Percentiles rank a stretch among this genome's conserved stretches.
phyloP scores from a whole-genome alignment of 2,329 filamentous ascomycete genomes.

The Arthrobotrys conoides region DNA sequence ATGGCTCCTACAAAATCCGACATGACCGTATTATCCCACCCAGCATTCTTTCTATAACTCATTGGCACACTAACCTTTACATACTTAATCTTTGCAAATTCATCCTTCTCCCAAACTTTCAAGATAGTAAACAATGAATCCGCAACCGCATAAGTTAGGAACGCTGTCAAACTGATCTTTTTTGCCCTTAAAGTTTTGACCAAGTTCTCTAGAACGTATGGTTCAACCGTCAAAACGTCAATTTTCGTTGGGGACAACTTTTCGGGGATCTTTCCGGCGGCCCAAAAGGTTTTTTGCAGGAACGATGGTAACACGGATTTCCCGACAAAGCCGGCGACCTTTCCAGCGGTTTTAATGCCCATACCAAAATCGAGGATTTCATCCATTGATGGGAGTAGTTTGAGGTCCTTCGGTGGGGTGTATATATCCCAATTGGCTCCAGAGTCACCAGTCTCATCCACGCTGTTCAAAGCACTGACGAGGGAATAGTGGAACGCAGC shows the following conservation, averaged over 20 bases:
- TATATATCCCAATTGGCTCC: conserved; percentile 25
- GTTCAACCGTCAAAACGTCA: conserved; percentile 6
- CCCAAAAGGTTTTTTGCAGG: conserved; percentile 40
- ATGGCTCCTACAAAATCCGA: conserved; percentile 65
- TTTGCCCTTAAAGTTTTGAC: neutral
- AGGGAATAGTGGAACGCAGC: conserved; percentile 71
- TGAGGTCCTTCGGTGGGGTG: conserved; percentile 32
- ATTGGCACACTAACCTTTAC: conserved; percentile 48
- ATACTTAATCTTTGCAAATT: conserved; percentile 39
- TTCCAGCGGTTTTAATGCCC: conserved; percentile 45
- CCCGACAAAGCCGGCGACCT: conserved; percentile 21
- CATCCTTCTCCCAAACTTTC: conserved; percentile 22
- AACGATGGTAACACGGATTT: conserved; percentile 47
- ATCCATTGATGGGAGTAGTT: conserved; percentile 47
- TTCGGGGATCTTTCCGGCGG: conserved; percentile 21
- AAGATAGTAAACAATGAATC: conserved; percentile 8
- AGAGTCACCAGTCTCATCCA: neutral
- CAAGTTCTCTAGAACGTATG: conserved; percentile 9
- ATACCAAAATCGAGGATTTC: conserved; percentile 44
- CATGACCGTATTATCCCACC: conserved; percentile 62
- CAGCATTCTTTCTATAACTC: conserved; percentile 45
- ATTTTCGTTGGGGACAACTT: conserved; percentile 24
- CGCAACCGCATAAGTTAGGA: conserved; percentile 40
- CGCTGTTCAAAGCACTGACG: conserved; percentile 67
- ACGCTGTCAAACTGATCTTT: conserved; percentile 45